A percentile compares a stretch with the other conserved stretches of the same genome.
These are phyloP conservation scores for Penicillium polonicum DNA, from an alignment of 2,329 filamentous ascomycete species.

Conservation along the genomic window DNA sequence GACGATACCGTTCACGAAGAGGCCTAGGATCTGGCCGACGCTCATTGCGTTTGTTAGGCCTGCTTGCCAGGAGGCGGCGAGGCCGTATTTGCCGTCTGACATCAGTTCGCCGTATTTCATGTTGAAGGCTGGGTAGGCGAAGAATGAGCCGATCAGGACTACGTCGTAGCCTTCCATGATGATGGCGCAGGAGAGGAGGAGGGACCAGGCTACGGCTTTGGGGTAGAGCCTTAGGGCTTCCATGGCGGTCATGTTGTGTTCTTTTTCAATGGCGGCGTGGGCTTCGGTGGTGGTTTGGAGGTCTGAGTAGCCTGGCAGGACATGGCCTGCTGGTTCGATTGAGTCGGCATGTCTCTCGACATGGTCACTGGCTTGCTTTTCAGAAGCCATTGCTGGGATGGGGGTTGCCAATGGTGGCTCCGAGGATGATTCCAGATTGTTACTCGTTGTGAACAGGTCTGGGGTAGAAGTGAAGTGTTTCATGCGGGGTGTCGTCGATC, in stretches of 20 bases:
- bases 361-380: conserved; percentile 5
- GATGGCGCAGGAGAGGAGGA: conserved; percentile 38
- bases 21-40: conserved; percentile 32
- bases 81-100: conserved; percentile 25
- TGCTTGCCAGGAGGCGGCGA: conserved; percentile 38
- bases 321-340: neutral
- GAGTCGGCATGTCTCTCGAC: conserved; percentile 1
- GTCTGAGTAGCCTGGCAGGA: conserved; percentile 28
- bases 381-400: conserved; percentile 5
- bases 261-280: conserved; percentile 32
- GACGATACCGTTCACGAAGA: conserved; percentile 21
- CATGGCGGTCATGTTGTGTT: conserved; percentile 36
- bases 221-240: conserved; percentile 32
- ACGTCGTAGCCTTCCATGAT: conserved; percentile 47
- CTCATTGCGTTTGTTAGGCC: conserved; percentile 35
- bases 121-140: conserved; percentile 30
- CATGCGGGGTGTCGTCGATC: neutral
- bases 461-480: neutral
- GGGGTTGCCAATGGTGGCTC: neutral
- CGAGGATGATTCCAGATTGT: neutral
- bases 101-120: conserved; percentile 19
- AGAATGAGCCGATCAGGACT: conserved; percentile 36
- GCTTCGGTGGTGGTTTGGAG: conserved; percentile 15
- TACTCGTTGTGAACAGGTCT: neutral
- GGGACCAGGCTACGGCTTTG: conserved; percentile 40